Conservation (phyloP, 495 filamentous ascomycete genomes). For the Sphaerosporella brunnea region DNA sequence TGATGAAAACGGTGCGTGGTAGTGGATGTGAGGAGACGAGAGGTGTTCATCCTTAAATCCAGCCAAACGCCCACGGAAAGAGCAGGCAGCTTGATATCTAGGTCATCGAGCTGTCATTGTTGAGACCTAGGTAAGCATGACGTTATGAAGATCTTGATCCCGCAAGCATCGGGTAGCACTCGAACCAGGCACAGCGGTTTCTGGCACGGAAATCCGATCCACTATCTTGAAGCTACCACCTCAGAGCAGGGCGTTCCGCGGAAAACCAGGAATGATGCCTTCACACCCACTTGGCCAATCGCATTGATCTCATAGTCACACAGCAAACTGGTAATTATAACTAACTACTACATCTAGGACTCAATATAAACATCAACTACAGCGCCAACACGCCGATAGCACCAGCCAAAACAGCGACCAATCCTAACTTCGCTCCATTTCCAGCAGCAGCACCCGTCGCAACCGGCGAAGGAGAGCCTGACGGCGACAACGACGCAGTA, state of each 20-base stretch:
- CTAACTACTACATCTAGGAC: neutral
- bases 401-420: neutral
- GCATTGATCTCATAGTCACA: no score
- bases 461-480: neutral
- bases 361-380: neutral
- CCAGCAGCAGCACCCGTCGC: neutral
- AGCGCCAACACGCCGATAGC: neutral
- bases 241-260: no score
- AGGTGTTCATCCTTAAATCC: neutral
- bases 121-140: no score
- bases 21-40: neutral
- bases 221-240: no score
- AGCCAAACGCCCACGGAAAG: neutral
- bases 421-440: neutral
- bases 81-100: neutral
- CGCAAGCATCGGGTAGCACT: no score
- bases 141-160: no score
- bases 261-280: no score
- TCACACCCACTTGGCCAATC: no score
- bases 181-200: no score
- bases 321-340: neutral
- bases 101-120: no score
- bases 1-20: neutral
- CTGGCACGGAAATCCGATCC: no score
- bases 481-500: neutral